Evolutionary conservation across 2,329 filamentous ascomycete species (phyloP), one percentile per base, ranked within the genome.

Genomic region (Pseudocercospora fijiensis): DNA sequence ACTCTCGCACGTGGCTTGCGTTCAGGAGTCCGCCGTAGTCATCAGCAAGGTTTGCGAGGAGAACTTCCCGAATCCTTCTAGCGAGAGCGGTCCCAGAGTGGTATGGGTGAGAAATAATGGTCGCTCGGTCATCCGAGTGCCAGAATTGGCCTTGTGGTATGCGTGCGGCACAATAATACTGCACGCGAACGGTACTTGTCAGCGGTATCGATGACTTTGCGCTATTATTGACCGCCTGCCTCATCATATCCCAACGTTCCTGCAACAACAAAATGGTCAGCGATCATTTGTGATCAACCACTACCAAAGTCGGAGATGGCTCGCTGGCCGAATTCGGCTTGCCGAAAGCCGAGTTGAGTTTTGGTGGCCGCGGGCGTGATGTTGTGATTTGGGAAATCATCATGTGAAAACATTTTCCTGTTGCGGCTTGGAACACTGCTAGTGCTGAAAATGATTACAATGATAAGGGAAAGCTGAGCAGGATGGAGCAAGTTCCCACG

Each of bases 31-130:
- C 24, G 18, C 49, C 49, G 24, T n/a, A 28, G 49, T 28, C 49
- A 53, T 28, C 49, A 53, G 49, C 49, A 53, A 53, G 49, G 49
- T 53, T 30, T 53, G 49, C 49, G 49, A 53, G 49, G 11, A 53
- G 49, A 53, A 27, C 13, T 28, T 53, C 26, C 26, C 28, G 49
- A 26, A 20, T 53, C 49, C 49, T 53, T 53, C 16, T n/a, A 11
- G 45, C 45, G 45, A 49, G 13, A 49, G 45, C 45, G 45, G 45
- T 49, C 45, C 20, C 22, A 49, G 20, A 49, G 45, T 26, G 45
- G 45, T 26, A 49, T 49, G 24, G 22, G 20, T 13, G n/a, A 37
- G 33, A 37, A 37, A n/a, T n/a, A 37, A n/a, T n/a, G 11, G 33
- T 37, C 33, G n/a, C 18, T 47, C 43, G 43, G 43, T 13, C n/a